These are phyloP conservation scores for Collybia nuda DNA, from an alignment of 768 basidiomycete genomes.

Conservation along the genomic window DNA sequence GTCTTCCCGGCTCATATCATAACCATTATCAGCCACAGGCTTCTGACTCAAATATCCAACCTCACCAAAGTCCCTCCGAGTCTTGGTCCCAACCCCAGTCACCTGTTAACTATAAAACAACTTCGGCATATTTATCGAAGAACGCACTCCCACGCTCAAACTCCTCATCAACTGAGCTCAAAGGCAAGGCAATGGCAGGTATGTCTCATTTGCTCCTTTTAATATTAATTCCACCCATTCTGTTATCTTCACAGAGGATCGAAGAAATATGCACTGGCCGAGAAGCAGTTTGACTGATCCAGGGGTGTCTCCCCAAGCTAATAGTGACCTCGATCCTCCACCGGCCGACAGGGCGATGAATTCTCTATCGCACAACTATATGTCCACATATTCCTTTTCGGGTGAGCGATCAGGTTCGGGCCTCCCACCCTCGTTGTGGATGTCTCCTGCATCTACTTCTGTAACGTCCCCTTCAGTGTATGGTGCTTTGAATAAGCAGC, in stretches of 20 bases:
- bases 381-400: conserved; percentile 26
- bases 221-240: conserved; percentile 3
- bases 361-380: conserved; percentile 14
- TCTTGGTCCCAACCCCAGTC: conserved; percentile 29
- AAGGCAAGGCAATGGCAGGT: conserved; percentile 18
- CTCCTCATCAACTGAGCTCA: conserved; percentile 23
- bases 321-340: conserved; percentile 9
- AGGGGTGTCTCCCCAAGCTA: conserved; percentile 11
- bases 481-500: conserved; percentile 33
- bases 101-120: conserved; percentile 16
- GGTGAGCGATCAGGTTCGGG: conserved; percentile 52
- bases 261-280: conserved; percentile 6
- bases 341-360: conserved; percentile 7
- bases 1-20: conserved; percentile 36
- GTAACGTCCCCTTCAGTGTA: conserved; percentile 41
- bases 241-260: conserved; percentile 5
- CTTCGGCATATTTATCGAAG: conserved; percentile 23
- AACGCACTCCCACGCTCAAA: conserved; percentile 27
- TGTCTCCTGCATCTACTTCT: conserved; percentile 65
- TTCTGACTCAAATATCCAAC: conserved; percentile 7
- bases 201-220: conserved; percentile 14
- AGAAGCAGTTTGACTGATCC: conserved; percentile 4
- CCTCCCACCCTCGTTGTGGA: conserved; percentile 80
- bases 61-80: conserved; percentile 19
- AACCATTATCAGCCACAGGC: conserved; percentile 17